These are phyloP conservation scores for Populus simonii DNA, from an alignment of 345 rosid genomes.

Conservation along the genomic window DNA sequence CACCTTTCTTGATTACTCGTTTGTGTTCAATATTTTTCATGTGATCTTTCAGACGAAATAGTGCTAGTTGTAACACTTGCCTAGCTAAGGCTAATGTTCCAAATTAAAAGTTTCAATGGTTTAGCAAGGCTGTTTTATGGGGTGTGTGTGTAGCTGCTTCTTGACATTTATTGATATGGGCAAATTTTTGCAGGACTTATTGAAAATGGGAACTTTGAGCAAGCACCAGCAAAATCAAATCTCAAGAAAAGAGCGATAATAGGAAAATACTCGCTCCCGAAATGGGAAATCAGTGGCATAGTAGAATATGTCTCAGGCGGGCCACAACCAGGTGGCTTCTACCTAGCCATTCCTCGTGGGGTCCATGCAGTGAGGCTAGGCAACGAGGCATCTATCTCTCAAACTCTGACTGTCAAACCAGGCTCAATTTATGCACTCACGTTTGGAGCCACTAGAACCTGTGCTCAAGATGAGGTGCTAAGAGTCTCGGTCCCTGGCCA, in stretches of 20 bases:
- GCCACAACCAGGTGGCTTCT: constrained; percentile 84
- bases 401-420: constrained; percentile 39
- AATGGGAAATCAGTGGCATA: constrained; percentile 65
- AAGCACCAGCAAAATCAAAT: constrained; percentile 49
- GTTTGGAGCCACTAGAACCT: constrained; percentile 70
- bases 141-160: no score
- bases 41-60: no score
- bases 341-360: constrained; percentile 63
- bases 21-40: neutral
- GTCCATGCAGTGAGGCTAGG: constrained; percentile 78
- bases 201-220: constrained; percentile 69
- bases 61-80: no score
- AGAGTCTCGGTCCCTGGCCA: constrained; percentile 51
- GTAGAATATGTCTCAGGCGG: constrained; percentile 78
- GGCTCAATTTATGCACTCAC: constrained; percentile 60
- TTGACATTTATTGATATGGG: neutral
- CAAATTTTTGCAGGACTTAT: constrained; percentile 40
- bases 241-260: constrained; percentile 62
- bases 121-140: no score
- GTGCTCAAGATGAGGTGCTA: constrained; percentile 77
- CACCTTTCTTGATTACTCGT: neutral
- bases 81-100: no score
- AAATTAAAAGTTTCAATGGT: no score
- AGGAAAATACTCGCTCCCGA: constrained; percentile 79
- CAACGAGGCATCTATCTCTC: constrained; percentile 74